Conservation (phyloP, 352 stramenopile species). For the Globisporangium canariense region DNA sequence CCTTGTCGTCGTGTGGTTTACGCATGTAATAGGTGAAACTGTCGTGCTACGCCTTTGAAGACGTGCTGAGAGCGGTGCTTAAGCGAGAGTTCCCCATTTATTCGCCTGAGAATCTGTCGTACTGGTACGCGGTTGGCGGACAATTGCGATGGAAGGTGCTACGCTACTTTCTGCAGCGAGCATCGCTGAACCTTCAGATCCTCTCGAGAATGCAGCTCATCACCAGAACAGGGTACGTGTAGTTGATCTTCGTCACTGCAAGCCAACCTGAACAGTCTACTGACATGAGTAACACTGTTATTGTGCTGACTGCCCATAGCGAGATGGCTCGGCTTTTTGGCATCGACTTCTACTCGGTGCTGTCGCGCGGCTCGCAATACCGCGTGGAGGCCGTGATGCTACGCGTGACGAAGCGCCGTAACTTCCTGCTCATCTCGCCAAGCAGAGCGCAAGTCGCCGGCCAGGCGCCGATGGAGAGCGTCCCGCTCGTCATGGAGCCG, state of each 20-base stretch:
- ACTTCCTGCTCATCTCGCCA: slow-evolving; percentile 84
- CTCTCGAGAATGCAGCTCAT: slow-evolving; percentile 85
- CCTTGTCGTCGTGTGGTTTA: too few relatives aligned
- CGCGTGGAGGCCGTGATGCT: slow-evolving; percentile 92
- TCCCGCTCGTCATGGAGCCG: slow-evolving; percentile 95
- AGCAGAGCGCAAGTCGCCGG: slow-evolving; percentile 78
- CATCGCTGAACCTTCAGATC: slow-evolving; percentile 67
- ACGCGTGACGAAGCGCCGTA: slow-evolving; percentile 85
- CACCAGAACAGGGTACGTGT: slow-evolving; percentile 60
- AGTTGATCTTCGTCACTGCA: background rate
- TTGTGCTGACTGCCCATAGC: slow-evolving; percentile 21
- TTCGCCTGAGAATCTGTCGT: slow-evolving; percentile 45
- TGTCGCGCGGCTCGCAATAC: slow-evolving; percentile 92
- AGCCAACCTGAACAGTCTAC: background rate
- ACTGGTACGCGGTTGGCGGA: slow-evolving; percentile 48
- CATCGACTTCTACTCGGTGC: slow-evolving; percentile 93
- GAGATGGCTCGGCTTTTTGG: slow-evolving; percentile 93
- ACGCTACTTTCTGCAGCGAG: slow-evolving; percentile 41
- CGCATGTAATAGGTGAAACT: slow-evolving; percentile 65
- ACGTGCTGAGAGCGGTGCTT: slow-evolving; percentile 66
- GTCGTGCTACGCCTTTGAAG: slow-evolving; percentile 74
- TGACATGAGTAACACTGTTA: background rate
- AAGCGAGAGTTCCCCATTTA: slow-evolving; percentile 65
- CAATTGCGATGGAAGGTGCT: slow-evolving; percentile 52
- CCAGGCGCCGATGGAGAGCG: slow-evolving; percentile 91